These are phyloP conservation scores for Colletotrichum tanaceti DNA, from an alignment of 2,329 filamentous ascomycete genomes.

Conservation along the genomic window DNA sequence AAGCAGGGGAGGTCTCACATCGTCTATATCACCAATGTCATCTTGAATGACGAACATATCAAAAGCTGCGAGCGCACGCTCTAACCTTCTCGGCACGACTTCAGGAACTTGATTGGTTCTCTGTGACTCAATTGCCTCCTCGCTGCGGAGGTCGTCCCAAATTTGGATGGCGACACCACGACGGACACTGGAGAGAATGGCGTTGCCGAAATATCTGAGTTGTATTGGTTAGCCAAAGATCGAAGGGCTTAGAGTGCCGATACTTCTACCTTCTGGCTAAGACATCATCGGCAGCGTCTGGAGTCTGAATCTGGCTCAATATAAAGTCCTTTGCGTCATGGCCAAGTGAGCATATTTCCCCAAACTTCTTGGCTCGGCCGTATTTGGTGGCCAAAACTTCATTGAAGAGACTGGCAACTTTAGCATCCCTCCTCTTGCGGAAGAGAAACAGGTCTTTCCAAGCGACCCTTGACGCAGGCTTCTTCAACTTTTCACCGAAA, in stretches of 20 bases:
- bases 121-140: slow-evolving; percentile 13
- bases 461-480: slow-evolving; percentile 66
- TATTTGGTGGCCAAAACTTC: slow-evolving; percentile 77
- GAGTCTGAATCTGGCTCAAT: slow-evolving; percentile 70
- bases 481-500: slow-evolving; percentile 66
- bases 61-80: slow-evolving; percentile 82
- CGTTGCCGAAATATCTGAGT: slow-evolving; percentile 77
- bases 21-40: slow-evolving; percentile 77
- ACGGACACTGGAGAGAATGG: slow-evolving; percentile 82
- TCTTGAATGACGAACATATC: slow-evolving; percentile 89
- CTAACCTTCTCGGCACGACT: slow-evolving; percentile 58
- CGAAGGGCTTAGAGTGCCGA: background rate
- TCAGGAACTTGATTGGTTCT: slow-evolving; percentile 5
- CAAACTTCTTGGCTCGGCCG: slow-evolving; percentile 75
- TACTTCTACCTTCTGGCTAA: slow-evolving; percentile 73
- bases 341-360: slow-evolving; percentile 76
- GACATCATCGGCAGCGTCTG: slow-evolving; percentile 74
- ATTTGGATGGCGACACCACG: slow-evolving; percentile 81
- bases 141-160: slow-evolving; percentile 69
- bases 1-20: slow-evolving; percentile 60
- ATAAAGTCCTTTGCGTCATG: slow-evolving; percentile 92
- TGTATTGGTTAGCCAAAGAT: slow-evolving; percentile 33
- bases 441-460: slow-evolving; percentile 79
- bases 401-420: slow-evolving; percentile 69
- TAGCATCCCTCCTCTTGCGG: slow-evolving; percentile 64